These are phyloP conservation scores for Brassica nigra DNA, from an alignment of 345 rosid species.

Conservation along the genomic window DNA sequence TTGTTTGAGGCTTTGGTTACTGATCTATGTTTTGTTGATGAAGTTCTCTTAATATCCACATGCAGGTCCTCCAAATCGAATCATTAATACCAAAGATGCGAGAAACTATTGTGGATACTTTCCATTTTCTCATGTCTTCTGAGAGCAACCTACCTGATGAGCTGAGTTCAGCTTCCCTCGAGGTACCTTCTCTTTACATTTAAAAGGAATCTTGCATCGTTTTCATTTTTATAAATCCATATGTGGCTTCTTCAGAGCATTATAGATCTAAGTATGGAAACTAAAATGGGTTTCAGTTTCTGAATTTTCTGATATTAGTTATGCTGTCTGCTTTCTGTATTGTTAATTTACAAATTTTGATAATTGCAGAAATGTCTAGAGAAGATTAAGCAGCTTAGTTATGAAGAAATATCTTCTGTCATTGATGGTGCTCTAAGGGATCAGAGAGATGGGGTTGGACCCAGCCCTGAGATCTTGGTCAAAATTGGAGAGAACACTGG, in stretches of 20 bases:
- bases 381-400: slow-evolving; percentile 64
- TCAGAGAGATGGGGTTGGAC: slow-evolving; percentile 62
- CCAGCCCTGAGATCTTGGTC: slow-evolving; percentile 63
- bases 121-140: slow-evolving; percentile 64
- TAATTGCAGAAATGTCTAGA: slow-evolving; percentile 68
- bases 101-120: slow-evolving; percentile 53
- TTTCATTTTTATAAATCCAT: too few relatives aligned
- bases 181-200: slow-evolving; percentile 54
- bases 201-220: neutral
- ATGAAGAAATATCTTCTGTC: slow-evolving; percentile 59
- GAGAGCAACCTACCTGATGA: slow-evolving; percentile 57
- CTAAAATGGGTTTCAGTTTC: too few relatives aligned
- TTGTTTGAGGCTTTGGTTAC: neutral
- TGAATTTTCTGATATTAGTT: too few relatives aligned
- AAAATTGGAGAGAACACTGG: slow-evolving; percentile 71
- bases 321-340: too few relatives aligned
- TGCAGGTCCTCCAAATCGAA: slow-evolving; percentile 80
- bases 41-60: slow-evolving; percentile 8
- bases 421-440: slow-evolving; percentile 66
- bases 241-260: too few relatives aligned
- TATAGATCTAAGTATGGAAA: too few relatives aligned
- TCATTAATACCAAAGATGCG: slow-evolving; percentile 65
- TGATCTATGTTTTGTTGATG: neutral
- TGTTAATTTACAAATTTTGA: slow-evolving; percentile 36
- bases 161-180: slow-evolving; percentile 65